Evolutionary conservation across 2,329 filamentous ascomycete species (phyloP).

Genomic region (Kalmusia sp.): DNA sequence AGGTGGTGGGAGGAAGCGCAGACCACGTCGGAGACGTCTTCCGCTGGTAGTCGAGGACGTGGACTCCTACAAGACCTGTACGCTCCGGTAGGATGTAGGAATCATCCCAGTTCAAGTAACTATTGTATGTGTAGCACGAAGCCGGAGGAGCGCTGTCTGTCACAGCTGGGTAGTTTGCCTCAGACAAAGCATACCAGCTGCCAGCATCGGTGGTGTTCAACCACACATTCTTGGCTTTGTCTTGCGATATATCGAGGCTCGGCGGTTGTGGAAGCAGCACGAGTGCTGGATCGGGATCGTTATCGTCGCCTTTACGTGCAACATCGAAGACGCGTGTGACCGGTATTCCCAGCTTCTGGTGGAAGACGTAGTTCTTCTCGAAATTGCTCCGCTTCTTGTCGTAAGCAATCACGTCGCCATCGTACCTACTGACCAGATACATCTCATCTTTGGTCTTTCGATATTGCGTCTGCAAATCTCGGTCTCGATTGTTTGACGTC

Average conservation of each 20-base stretch:
- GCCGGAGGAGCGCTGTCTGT: slow-evolving; percentile 70
- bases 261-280: slow-evolving; percentile 86
- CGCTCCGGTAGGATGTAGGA: slow-evolving; percentile 38
- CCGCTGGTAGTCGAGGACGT: slow-evolving; percentile 39
- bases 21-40: slow-evolving; percentile 26
- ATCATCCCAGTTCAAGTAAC: slow-evolving; percentile 34
- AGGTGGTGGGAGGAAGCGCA: slow-evolving; percentile 34
- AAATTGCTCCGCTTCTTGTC: slow-evolving; percentile 65
- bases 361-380: slow-evolving; percentile 36
- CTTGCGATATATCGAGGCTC: slow-evolving; percentile 60
- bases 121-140: slow-evolving; percentile 58
- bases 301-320: slow-evolving; percentile 73
- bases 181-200: slow-evolving; percentile 94
- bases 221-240: slow-evolving; percentile 64
- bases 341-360: slow-evolving; percentile 73
- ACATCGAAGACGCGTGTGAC: slow-evolving; percentile 91
- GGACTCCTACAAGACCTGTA: slow-evolving; percentile 48
- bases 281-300: slow-evolving; percentile 74
- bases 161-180: slow-evolving; percentile 83
- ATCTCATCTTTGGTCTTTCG: slow-evolving; percentile 80
- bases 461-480: slow-evolving; percentile 86
- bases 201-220: slow-evolving; percentile 86
- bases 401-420: slow-evolving; percentile 83
- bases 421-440: slow-evolving; percentile 86
- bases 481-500: slow-evolving; percentile 89